Percentiles rank a stretch among this genome's conserved stretches.
These are phyloP conservation scores for Spatholobus suberectus DNA, from an alignment of 306 rosid genomes.

Conservation along the genomic window DNA sequence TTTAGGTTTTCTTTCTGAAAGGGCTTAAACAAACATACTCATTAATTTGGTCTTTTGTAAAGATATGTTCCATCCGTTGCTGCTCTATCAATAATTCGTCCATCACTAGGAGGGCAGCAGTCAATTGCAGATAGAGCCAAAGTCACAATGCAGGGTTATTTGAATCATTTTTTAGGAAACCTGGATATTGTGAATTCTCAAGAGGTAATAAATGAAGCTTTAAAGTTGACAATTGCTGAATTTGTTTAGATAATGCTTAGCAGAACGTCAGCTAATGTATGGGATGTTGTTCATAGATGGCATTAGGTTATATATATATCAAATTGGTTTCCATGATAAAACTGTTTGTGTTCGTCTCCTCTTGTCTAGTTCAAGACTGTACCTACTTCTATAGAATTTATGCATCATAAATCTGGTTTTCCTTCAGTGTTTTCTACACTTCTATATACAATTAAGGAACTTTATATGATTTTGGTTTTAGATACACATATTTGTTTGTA, in stretches of 20 bases:
- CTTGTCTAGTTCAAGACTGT: constrained; percentile 15
- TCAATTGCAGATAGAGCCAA: constrained; percentile 76
- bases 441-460: background rate
- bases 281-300: constrained; percentile 3
- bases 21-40: constrained; percentile 11
- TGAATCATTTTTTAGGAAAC: constrained; percentile 84
- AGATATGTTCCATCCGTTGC: constrained; percentile 90
- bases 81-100: constrained; percentile 81
- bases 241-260: constrained; percentile 19
- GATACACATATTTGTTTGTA: constrained; percentile 18
- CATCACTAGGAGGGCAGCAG: constrained; percentile 80
- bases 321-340: background rate
- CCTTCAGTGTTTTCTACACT: background rate
- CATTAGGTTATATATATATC: constrained; percentile 28
- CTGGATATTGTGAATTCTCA: constrained; percentile 84
- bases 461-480: background rate
- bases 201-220: constrained; percentile 62
- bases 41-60: constrained; percentile 33
- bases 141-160: constrained; percentile 85
- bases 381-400: background rate
- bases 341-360: constrained; percentile 10
- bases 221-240: constrained; percentile 11
- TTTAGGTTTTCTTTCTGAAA: constrained; percentile 3
- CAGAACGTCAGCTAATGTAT: constrained; percentile 23
- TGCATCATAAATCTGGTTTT: constrained; percentile 19